Base-by-base conservation (phyloP, 495 filamentous ascomycete species). In the Venustampulla echinocandica region DNA sequence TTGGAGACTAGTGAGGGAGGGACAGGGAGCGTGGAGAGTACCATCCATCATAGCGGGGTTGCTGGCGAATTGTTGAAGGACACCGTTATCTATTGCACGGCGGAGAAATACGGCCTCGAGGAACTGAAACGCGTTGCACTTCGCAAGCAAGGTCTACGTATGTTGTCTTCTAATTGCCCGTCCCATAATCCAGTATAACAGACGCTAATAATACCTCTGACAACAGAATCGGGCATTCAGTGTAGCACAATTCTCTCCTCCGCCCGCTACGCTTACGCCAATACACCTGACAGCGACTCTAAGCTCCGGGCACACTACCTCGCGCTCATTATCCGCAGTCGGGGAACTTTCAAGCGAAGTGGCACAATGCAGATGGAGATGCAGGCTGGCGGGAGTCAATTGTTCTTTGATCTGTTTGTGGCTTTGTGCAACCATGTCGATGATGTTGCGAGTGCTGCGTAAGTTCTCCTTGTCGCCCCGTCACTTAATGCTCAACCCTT, bases 281-380 rank as follows among this genome's bases (percentile, higher is more conserved):
- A 93, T 64, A 95, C 89, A 13, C 86, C 87, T 1, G 86, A 94
- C 58, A 82, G 72, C 14, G 89, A 95, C 70, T 89, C 85, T 20
- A 85, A 85, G 62, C 75, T 95, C 42, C 74, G 89, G 42, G 87
- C 89, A 24, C 89, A 95, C 65, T 95, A 94, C 57, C 79, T 95
- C 19, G 87, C 88, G 20, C 74, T 95, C 60, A 93, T 95, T 64
- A 90, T 95, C 54, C 75, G 88, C 52, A 82, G 80, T 57, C 73
- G 87, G 50, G 72, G 71, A 51, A 94, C 85, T 3, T 95, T 95
- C 70, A 95, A 92, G 73, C 70, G 85, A 28, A 93, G 87, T 64
- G 89, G 87, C 63, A 94, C 87, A 58, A 90, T 96, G 88, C 87
- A 94, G 77, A 80, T 84, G 71, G 89, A 96, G 75, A 95, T 96